Evolutionary conservation across 345 rosid genomes (phyloP), one percentile per base, ranked within the genome.

Genomic region (Salix udensis): DNA sequence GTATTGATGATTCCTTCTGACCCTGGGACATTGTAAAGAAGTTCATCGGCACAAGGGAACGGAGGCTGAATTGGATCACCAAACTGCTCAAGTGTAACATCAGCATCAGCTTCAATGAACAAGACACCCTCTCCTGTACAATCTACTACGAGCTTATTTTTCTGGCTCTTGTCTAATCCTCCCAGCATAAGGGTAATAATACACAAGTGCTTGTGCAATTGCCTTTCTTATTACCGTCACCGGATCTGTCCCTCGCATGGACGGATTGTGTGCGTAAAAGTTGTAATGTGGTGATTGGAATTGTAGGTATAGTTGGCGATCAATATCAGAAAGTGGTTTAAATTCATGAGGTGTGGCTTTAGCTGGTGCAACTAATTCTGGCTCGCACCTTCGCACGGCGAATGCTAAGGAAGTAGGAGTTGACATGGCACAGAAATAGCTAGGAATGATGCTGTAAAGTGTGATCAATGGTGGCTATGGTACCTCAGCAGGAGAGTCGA

Each of bases 101-200:
- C 68, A 4, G 81, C 81, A 9, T 72, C 73, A 24, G 73, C 81
- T 52, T 78, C 81, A 6, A 73, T 65, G 18, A 78, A 78, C 76
- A 67, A 12, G 4, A 78, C 66, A 13, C 81, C 81, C 61, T 78
- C 81, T 12, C 81, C 81, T 0, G 64, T 78, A 15, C 81, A 78
- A n/a, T 78, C 81, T 37, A 73, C 81, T 18, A 60, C 30, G 21
- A 78, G 69, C 50, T 72, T 78, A 16, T 72, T 70, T 70, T 12
- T 52, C 5, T 4, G 80, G 66, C 39, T 67, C 75, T 65, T 77
- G 76, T 67, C 76, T 24, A n/a, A 78, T 55, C 68, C 81, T 37
- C 9, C 81, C 81, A 2, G 81, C 76, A 21, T 66, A 66, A 10
- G 81, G 81, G 52, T 72, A 78, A n/a, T 78, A 78, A 40, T 52